Evolutionary conservation across 805 yeast species (phyloP), one percentile per base, ranked within the genome.

Genomic region (Candida boleticola): DNA sequence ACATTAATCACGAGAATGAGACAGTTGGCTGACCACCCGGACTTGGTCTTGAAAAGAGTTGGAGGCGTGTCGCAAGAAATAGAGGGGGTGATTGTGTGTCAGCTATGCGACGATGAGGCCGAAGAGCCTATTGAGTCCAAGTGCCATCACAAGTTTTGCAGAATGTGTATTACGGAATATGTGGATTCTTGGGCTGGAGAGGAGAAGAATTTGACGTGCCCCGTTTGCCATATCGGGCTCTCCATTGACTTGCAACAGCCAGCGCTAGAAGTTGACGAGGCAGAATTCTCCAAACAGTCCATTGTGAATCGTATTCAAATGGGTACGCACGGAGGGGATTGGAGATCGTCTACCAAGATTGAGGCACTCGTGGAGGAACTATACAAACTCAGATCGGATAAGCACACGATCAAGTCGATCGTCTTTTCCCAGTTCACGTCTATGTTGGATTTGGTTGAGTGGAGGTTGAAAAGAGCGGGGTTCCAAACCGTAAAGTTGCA

Each of bases 11-110:
- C 99, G 0, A 73, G 99, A 54, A 95, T 93, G 99, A 79, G 99
- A 54, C 99, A 93, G 64, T 71, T 93, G 53, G 98, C 99, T 0
- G 99, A 93, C 61, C 99, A 93, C 63, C 99, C 99, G 0, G 99
- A 93, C 65, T 70, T 93, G 48, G 97, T 93, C 1, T 69, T 93
- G 57, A 82, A 89, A 51, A 73, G 90, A 40, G 74, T 82, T 23
- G 77, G 77, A 3, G 62, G 51, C 49, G 63, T 46, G 6, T 46
- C 69, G 1, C 55, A 53, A 22, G 78, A 77, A 11, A 58, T 68
- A 4, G 76, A 74, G 9, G 79, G 79, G 1, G 78, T 89, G 9
- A 66, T 70, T 29, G 83, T 93, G 32, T 93, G 99, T 58, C 95
- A 88, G 51, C 60, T 93, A 19, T 93, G 99, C 64, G 98, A 90